Conservation (phyloP, 176 grass and related monocot genomes). For the Dendrocalamus sinicus region DNA sequence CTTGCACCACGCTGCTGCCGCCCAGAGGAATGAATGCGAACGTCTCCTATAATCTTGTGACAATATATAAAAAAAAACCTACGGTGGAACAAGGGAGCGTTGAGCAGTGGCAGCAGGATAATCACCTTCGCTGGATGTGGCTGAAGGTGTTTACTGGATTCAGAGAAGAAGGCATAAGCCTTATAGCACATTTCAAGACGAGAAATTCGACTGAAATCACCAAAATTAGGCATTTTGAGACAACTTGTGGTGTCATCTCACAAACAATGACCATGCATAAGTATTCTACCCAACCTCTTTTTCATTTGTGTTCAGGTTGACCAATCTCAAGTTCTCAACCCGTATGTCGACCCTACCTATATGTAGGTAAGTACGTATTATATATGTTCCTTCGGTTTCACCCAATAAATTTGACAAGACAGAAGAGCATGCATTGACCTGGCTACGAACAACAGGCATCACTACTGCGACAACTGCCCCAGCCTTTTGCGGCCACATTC, state of each 20-base stretch:
- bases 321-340: background rate
- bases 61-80: background rate
- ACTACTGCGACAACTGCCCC: slow-evolving; percentile 44
- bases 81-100: too few species aligned
- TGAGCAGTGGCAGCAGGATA: background rate
- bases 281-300: background rate
- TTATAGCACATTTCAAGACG: background rate
- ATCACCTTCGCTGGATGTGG: background rate
- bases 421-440: background rate
- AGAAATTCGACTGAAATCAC: background rate
- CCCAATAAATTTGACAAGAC: background rate
- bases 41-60: background rate
- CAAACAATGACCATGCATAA: background rate
- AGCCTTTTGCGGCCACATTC: slow-evolving; percentile 41
- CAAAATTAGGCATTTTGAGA: background rate
- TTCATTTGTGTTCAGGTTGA: background rate
- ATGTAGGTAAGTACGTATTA: background rate
- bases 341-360: background rate
- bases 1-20: background rate
- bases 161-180: background rate
- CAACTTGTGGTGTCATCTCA: background rate
- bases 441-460: slow-evolving; percentile 7
- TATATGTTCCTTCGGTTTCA: background rate
- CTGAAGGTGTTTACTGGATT: background rate
- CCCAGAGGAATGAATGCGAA: background rate